These are phyloP conservation scores for Apiotrichum sp. DNA, from an alignment of 1,284 basidiomycete genomes.

Conservation along the genomic window DNA sequence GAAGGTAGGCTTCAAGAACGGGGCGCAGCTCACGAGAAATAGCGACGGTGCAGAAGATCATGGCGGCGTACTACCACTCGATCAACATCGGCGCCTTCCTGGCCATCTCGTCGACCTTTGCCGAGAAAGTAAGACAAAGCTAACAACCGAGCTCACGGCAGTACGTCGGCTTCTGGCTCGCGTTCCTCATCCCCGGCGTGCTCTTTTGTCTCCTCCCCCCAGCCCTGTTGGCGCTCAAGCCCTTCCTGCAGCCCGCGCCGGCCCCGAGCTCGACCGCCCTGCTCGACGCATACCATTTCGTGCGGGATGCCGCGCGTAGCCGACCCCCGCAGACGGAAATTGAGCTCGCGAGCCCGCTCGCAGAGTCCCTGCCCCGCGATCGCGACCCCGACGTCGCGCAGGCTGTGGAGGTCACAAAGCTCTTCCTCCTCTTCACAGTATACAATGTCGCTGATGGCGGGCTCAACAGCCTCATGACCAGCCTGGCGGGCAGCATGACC, in stretches of 20 bases:
- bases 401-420: constrained; percentile 10
- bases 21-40: background rate
- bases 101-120: constrained; percentile 25
- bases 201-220: constrained; percentile 24
- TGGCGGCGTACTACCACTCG: constrained; percentile 25
- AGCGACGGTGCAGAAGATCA: constrained; percentile 26
- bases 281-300: constrained; percentile 3
- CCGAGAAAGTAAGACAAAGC: constrained; percentile 13
- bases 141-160: too few relatives aligned
- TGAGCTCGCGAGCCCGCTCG: background rate
- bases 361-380: background rate
- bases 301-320: background rate
- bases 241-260: constrained; percentile 11
- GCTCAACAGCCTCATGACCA: constrained; percentile 20
- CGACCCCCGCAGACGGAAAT: background rate
- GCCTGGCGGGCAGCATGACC: constrained; percentile 24
- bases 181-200: constrained; percentile 8
- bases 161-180: too few relatives aligned
- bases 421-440: constrained; percentile 20
- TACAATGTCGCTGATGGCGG: constrained; percentile 23
- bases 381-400: background rate
- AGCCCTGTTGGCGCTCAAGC: constrained; percentile 9
- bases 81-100: constrained; percentile 26
- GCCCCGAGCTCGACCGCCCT: constrained; percentile 13
- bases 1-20: constrained; percentile 11